Percentiles rank a stretch among this genome's conserved stretches.
These are phyloP conservation scores for Penicillium parvum DNA, from an alignment of 495 filamentous ascomycete species.

Conservation along the genomic window DNA sequence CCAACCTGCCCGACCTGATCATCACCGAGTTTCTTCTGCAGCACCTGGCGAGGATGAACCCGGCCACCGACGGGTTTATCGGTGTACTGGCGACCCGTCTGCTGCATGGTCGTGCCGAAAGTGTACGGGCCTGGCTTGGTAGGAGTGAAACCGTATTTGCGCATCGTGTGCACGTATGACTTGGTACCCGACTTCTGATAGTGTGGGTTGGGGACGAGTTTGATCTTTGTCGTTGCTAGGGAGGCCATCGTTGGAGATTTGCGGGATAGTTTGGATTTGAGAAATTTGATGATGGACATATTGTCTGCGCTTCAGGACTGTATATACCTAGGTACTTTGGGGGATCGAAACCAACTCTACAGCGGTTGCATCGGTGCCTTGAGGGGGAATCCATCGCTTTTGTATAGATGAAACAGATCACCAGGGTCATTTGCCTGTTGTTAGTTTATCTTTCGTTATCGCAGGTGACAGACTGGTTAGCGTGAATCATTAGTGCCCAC, in stretches of 20 bases:
- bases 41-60: conserved; percentile 36
- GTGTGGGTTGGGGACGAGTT: conserved; percentile 54
- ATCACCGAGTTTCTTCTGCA: conserved; percentile 47
- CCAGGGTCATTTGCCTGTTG: conserved; percentile 6
- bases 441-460: conserved; percentile 17
- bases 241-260: conserved; percentile 28
- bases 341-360: no score
- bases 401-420: background rate
- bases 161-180: conserved; percentile 65
- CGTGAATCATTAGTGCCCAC: conserved; percentile 1
- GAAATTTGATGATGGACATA: conserved; percentile 15
- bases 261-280: conserved; percentile 12
- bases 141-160: conserved; percentile 66
- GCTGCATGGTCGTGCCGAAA: conserved; percentile 40
- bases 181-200: conserved; percentile 65
- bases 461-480: conserved; percentile 11
- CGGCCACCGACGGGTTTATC: conserved; percentile 44
- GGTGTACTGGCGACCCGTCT: conserved; percentile 41
- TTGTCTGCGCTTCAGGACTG: background rate
- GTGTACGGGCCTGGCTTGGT: conserved; percentile 67
- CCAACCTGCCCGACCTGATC: conserved; percentile 52
- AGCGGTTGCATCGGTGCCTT: no score
- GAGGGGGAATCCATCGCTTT: conserved; percentile 6
- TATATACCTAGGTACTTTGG: background rate
- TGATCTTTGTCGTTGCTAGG: conserved; percentile 39